phyloP scores from a whole-genome alignment of 306 rosid genomes.

The Rosa rugosa region DNA sequence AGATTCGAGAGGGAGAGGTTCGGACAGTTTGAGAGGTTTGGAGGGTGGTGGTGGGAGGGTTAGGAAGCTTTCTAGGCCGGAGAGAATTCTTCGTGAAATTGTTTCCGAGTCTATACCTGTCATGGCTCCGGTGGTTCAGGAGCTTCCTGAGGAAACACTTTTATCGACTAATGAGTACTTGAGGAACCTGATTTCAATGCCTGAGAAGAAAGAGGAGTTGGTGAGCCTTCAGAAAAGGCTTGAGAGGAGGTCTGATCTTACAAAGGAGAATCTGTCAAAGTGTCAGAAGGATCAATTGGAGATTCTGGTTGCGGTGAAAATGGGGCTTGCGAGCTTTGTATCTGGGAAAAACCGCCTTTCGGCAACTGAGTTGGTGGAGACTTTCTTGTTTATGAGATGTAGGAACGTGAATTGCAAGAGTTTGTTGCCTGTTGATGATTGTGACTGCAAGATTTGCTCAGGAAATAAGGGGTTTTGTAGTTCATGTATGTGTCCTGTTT shows the following conservation, averaged over 20 bases:
- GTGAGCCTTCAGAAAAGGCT: slow-evolving; percentile 62
- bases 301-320: slow-evolving; percentile 69
- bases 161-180: slow-evolving; percentile 57
- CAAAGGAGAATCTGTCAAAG: slow-evolving; percentile 73
- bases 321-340: slow-evolving; percentile 72
- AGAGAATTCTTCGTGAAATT: slow-evolving; percentile 63
- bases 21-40: slow-evolving; percentile 61
- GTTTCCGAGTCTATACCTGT: slow-evolving; percentile 57
- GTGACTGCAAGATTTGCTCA: slow-evolving; percentile 94
- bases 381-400: slow-evolving; percentile 77
- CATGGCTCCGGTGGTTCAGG: slow-evolving; percentile 62
- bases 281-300: slow-evolving; percentile 71
- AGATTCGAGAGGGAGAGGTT: slow-evolving; percentile 79
- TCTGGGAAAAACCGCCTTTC: slow-evolving; percentile 50
- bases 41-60: slow-evolving; percentile 56
- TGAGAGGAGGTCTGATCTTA: slow-evolving; percentile 75
- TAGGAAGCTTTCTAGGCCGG: slow-evolving; percentile 57
- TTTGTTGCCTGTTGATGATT: slow-evolving; percentile 87
- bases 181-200: slow-evolving; percentile 60
- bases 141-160: slow-evolving; percentile 64
- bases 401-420: slow-evolving; percentile 74
- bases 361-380: slow-evolving; percentile 60
- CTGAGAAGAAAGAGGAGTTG: slow-evolving; percentile 79
- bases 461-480: slow-evolving; percentile 85
- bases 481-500: slow-evolving; percentile 92